Percentiles rank a stretch among this genome's conserved stretches.
Evolutionary conservation across 208 protist species (phyloP).

Genomic region (Trypanosoma platydactyli): DNA sequence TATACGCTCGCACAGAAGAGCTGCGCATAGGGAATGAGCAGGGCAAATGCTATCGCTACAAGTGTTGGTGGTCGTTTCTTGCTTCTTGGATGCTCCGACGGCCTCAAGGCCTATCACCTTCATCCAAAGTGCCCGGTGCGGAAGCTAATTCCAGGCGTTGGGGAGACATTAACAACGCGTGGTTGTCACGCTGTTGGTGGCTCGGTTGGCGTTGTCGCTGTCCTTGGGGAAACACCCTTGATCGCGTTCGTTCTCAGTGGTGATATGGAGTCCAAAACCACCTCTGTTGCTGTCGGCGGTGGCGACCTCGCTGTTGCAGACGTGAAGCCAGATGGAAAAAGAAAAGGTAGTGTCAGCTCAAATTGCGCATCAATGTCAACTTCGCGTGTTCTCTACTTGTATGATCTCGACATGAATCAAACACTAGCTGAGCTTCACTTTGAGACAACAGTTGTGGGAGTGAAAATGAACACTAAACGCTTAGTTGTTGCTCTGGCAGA

Average conservation of each 20-base stretch:
- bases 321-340: neutral
- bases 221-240: slow-evolving; percentile 53
- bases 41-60: slow-evolving; percentile 12
- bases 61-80: slow-evolving; percentile 23
- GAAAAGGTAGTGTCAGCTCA: neutral
- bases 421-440: slow-evolving; percentile 64
- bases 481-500: slow-evolving; percentile 49
- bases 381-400: slow-evolving; percentile 37
- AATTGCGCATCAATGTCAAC: slow-evolving; percentile 7
- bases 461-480: slow-evolving; percentile 45
- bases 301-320: neutral
- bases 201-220: slow-evolving; percentile 42
- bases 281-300: neutral
- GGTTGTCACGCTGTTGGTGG: slow-evolving; percentile 23
- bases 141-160: slow-evolving; percentile 17
- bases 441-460: slow-evolving; percentile 41
- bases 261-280: neutral
- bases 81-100: slow-evolving; percentile 23
- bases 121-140: neutral
- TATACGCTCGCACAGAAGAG: neutral
- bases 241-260: slow-evolving; percentile 54
- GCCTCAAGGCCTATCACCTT: slow-evolving; percentile 21
- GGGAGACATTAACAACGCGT: slow-evolving; percentile 1
- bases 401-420: slow-evolving; percentile 37
- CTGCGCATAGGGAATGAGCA: slow-evolving; percentile 9